phyloP scores from a whole-genome alignment of 140 eudicot species.

The Bidens hawaiensis region DNA sequence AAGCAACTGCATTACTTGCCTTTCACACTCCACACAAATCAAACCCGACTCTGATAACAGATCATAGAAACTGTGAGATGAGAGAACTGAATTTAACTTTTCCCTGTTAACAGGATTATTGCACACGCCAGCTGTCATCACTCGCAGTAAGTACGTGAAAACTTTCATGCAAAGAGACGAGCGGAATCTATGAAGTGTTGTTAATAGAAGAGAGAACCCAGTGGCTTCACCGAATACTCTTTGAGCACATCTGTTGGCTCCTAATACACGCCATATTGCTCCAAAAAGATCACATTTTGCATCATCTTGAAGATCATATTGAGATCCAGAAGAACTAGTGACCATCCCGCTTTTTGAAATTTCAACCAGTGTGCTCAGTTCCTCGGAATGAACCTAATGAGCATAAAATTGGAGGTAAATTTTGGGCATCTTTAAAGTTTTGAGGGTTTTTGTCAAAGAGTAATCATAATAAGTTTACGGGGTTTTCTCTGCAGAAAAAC shows the following conservation, averaged over 20 bases:
- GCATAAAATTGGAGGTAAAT: not conserved
- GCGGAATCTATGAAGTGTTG: slow-evolving; percentile 80
- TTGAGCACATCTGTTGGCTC: slow-evolving; percentile 68
- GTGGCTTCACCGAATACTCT: slow-evolving; percentile 98
- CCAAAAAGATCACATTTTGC: slow-evolving; percentile 96
- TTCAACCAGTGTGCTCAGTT: slow-evolving; percentile 76
- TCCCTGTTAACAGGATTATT: slow-evolving; percentile 75
- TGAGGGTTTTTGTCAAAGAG: too few relatives aligned
- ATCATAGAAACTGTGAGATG: slow-evolving; percentile 87
- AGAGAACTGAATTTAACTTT: slow-evolving; percentile 62
- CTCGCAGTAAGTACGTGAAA: slow-evolving; percentile 81
- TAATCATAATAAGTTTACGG: too few relatives aligned
- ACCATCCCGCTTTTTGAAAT: slow-evolving; percentile 94
- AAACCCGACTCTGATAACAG: slow-evolving; percentile 20
- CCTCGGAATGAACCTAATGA: slow-evolving; percentile 82
- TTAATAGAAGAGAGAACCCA: slow-evolving; percentile 83
- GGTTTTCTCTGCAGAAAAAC: too few relatives aligned
- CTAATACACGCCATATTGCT: slow-evolving; percentile 86
- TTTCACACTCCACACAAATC: slow-evolving; percentile 32
- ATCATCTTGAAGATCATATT: slow-evolving; percentile 61
- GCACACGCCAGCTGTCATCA: slow-evolving; percentile 78
- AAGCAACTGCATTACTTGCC: slow-evolving; percentile 81
- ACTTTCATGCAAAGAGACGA: slow-evolving; percentile 48
- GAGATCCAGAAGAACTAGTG: slow-evolving; percentile 83
- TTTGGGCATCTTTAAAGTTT: too few relatives aligned